These are phyloP conservation scores for Malassezia dermatis DNA, from an alignment of 1,284 basidiomycete species.

Conservation along the genomic window DNA sequence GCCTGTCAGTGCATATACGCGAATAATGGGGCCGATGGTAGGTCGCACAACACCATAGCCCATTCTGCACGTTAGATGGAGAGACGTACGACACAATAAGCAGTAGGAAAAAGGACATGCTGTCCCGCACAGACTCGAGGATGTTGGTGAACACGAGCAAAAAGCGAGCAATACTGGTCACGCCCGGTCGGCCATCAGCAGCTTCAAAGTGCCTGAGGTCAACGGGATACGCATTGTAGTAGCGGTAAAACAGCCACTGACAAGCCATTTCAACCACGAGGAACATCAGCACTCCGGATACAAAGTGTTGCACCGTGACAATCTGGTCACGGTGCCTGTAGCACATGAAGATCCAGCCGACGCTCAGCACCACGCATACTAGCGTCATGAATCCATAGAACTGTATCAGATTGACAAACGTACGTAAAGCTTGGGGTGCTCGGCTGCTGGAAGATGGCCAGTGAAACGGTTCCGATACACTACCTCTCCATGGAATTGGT, in stretches of 20 bases:
- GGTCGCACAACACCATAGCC: constrained; percentile 53
- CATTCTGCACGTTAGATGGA: constrained; percentile 36
- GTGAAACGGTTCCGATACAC: constrained; percentile 79
- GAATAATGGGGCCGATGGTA: constrained; percentile 67
- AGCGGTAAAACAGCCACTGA: constrained; percentile 36
- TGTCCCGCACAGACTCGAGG: constrained; percentile 83
- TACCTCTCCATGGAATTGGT: constrained; percentile 64
- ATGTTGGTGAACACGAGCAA: constrained; percentile 51
- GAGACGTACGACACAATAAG: constrained; percentile 59
- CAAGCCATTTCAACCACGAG: constrained; percentile 87
- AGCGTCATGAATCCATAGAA: constrained; percentile 79
- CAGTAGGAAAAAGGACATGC: constrained; percentile 86
- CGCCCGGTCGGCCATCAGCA: constrained; percentile 21
- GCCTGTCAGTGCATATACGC: constrained; percentile 63
- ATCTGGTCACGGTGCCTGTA: constrained; percentile 66
- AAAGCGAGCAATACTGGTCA: constrained; percentile 32
- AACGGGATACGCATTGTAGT: constrained; percentile 35
- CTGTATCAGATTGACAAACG: constrained; percentile 52
- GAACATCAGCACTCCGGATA: constrained; percentile 79
- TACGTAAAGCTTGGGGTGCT: constrained; percentile 96
- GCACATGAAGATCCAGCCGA: constrained; percentile 73
- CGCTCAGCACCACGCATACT: constrained; percentile 61
- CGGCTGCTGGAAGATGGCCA: constrained; percentile 77
- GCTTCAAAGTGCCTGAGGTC: constrained; percentile 34
- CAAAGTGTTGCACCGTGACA: constrained; percentile 62